phyloP scores from a whole-genome alignment of 1,284 basidiomycete species.

The Polyporus tsugae region DNA sequence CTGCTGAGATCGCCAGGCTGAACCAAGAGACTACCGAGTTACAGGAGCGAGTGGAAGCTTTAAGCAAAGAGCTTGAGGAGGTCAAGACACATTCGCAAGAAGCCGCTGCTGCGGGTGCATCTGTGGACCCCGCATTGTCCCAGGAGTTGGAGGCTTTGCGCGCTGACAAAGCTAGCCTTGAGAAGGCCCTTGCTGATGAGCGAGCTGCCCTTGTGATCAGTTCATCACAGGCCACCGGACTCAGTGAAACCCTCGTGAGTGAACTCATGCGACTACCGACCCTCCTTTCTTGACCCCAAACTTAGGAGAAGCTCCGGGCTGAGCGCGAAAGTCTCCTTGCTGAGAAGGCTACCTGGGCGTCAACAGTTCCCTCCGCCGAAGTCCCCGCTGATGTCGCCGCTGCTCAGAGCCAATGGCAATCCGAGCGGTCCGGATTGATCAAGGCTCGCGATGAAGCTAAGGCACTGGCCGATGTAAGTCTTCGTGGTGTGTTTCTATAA shows the following conservation, averaged over 20 bases:
- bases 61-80: constrained; percentile 45
- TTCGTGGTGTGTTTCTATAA: not conserved
- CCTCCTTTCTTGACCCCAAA: constrained; percentile 1
- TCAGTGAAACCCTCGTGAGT: constrained; percentile 52
- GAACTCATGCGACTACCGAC: too few relatives aligned
- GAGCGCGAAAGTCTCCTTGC: constrained; percentile 68
- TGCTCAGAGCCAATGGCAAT: constrained; percentile 55
- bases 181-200: constrained; percentile 50
- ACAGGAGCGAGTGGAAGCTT: constrained; percentile 38
- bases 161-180: constrained; percentile 53
- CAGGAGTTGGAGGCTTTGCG: constrained; percentile 50
- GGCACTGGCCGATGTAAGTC: constrained; percentile 60
- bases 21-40: constrained; percentile 41
- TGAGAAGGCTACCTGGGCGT: constrained; percentile 63
- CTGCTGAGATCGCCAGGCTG: constrained; percentile 48
- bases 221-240: constrained; percentile 23
- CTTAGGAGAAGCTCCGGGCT: constrained; percentile 59
- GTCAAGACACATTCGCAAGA: constrained; percentile 38
- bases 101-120: constrained; percentile 27
- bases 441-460: constrained; percentile 68
- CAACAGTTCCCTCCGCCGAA: constrained; percentile 29
- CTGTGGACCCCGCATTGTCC: constrained; percentile 37
- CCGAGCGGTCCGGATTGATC: constrained; percentile 63
- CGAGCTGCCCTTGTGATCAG: constrained; percentile 38
- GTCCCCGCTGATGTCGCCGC: constrained; percentile 43